Evolutionary conservation across 1,284 basidiomycete genomes (phyloP).

Genomic region (Leccinum glutinopallens): DNA sequence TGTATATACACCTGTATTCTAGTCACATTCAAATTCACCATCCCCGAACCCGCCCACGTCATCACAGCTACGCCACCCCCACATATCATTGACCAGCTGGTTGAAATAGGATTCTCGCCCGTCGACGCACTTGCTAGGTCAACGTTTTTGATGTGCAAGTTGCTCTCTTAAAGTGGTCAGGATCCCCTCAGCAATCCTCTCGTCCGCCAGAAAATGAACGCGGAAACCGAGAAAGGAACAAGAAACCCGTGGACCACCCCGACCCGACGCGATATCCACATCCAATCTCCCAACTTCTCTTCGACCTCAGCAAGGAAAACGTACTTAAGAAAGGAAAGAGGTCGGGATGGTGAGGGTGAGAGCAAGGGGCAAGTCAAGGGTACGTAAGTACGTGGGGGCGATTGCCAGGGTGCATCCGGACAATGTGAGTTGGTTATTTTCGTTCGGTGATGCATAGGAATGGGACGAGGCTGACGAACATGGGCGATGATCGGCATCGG

Average conservation of each 20-base stretch:
- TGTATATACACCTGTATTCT: not conserved
- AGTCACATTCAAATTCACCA: slow-evolving; percentile 19
- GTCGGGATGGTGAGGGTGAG: slow-evolving; percentile 87
- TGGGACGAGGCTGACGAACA: no score
- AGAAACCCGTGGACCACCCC: slow-evolving; percentile 10
- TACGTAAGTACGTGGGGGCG: slow-evolving; percentile 19
- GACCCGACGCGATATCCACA: slow-evolving; percentile 4
- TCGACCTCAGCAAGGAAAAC: slow-evolving; percentile 65
- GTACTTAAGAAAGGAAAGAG: slow-evolving; percentile 82
- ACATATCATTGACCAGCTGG: slow-evolving; percentile 85
- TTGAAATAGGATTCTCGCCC: slow-evolving; percentile 91
- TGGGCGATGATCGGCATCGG: no score
- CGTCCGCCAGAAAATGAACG: slow-evolving; percentile 16
- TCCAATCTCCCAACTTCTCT: not conserved
- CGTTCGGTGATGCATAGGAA: no score
- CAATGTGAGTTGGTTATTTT: no score
- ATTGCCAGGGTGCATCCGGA: no score
- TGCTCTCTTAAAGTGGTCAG: slow-evolving; percentile 51
- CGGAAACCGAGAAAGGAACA: slow-evolving; percentile 8
- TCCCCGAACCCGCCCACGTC: slow-evolving; percentile 14
- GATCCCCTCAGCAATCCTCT: slow-evolving; percentile 10
- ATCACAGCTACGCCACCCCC: slow-evolving; percentile 73
- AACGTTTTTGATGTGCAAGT: slow-evolving; percentile 63
- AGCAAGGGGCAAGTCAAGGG: slow-evolving; percentile 78
- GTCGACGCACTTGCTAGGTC: slow-evolving; percentile 67